phyloP scores from a whole-genome alignment of 371 early-diverging fungal genomes.

The Phascolomyces articulosus region DNA sequence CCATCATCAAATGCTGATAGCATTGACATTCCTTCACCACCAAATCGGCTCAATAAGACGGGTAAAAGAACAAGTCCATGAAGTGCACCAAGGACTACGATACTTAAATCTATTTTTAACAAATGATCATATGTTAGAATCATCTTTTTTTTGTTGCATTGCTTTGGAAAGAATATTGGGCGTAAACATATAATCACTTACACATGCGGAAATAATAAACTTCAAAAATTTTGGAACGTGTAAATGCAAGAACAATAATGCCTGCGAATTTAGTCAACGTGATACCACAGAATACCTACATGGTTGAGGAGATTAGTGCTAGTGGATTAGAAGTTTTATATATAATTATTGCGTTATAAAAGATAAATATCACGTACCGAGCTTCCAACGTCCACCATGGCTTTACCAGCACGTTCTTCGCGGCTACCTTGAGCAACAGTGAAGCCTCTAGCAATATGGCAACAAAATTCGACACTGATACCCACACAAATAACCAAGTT shows the following conservation, averaged over 20 bases:
- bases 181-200: no score
- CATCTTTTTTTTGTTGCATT: no score
- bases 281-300: conserved; percentile 76
- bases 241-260: conserved; percentile 72
- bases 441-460: conserved; percentile 71
- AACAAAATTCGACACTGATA: conserved; percentile 80
- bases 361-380: conserved; percentile 46
- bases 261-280: conserved; percentile 79
- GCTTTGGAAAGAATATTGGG: no score
- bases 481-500: conserved; percentile 80
- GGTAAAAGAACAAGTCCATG: conserved; percentile 77
- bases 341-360: background rate
- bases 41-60: conserved; percentile 62
- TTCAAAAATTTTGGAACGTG: conserved; percentile 76
- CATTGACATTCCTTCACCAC: conserved; percentile 55
- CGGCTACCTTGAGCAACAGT: conserved; percentile 53
- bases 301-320: no score
- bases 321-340: no score
- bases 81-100: conserved; percentile 70
- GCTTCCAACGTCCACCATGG: conserved; percentile 70
- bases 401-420: conserved; percentile 51
- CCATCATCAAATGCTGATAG: conserved; percentile 54
- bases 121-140: background rate
- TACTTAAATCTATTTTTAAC: conserved; percentile 51
- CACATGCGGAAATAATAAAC: conserved; percentile 83